Conservation (phyloP, 441 rosid genomes). For the Manihot esculenta region DNA sequence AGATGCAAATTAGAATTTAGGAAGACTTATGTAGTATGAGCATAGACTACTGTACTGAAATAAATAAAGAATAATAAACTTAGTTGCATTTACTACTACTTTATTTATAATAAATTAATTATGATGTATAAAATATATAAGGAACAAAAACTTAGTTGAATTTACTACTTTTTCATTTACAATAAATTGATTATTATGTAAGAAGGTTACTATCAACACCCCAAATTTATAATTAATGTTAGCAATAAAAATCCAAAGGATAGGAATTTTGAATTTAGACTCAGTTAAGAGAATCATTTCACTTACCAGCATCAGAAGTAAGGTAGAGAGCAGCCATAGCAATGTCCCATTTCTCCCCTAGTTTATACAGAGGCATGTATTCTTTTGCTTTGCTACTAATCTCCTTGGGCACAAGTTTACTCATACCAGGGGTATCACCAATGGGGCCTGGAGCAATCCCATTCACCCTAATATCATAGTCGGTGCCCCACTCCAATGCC, state of each 20-base stretch:
- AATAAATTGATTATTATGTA: neutral
- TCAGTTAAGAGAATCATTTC: neutral
- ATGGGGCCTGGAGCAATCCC: constrained; percentile 96
- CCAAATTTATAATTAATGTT: neutral
- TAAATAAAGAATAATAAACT: too few species aligned
- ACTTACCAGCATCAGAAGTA: constrained; percentile 70
- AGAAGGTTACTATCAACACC: neutral
- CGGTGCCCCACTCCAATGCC: constrained; percentile 92
- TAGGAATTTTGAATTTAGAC: neutral
- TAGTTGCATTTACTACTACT: neutral
- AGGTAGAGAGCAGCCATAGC: constrained; percentile 94
- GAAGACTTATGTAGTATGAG: too few species aligned
- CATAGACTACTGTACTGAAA: too few species aligned
- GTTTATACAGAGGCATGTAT: constrained; percentile 52
- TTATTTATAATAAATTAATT: neutral
- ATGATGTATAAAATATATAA: neutral
- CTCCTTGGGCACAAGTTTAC: constrained; percentile 75
- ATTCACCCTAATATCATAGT: constrained; percentile 76
- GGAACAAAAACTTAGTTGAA: too few species aligned
- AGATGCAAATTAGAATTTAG: too few species aligned
- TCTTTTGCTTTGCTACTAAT: constrained; percentile 45
- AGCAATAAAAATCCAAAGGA: neutral
- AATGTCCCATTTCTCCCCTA: constrained; percentile 93
- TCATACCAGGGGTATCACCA: constrained; percentile 75
- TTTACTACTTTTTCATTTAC: neutral